Evolutionary conservation across 495 filamentous ascomycete species (phyloP).

Genomic region (Podospora bellae-mahoneyi): DNA sequence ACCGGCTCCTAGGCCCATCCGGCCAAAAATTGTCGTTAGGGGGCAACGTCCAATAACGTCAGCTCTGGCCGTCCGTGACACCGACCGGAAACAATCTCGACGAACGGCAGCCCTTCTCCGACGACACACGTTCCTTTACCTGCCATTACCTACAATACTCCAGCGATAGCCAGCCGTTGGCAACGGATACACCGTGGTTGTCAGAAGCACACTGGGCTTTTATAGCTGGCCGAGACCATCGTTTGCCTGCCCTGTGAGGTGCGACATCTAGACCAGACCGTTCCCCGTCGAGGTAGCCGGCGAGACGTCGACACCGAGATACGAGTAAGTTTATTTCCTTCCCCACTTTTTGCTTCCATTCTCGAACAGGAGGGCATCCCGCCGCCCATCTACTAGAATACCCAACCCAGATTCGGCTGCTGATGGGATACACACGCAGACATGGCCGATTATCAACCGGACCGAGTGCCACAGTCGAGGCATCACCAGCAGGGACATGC

Average conservation of each 20-base stretch:
- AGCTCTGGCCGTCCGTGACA: conserved; percentile 25
- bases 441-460: conserved; percentile 89
- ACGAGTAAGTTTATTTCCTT: conserved; percentile 29
- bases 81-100: conserved; percentile 19
- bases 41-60: conserved; percentile 29
- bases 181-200: background rate
- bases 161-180: background rate
- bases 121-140: background rate
- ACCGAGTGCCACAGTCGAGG: conserved; percentile 59
- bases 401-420: conserved; percentile 6
- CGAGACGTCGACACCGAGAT: conserved; percentile 21
- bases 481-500: conserved; percentile 59
- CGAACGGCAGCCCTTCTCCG: conserved; percentile 6
- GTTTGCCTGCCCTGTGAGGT: background rate
- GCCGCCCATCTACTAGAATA: conserved; percentile 4
- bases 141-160: conserved; percentile 1
- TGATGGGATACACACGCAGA: conserved; percentile 12
- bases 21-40: conserved; percentile 22
- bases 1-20: background rate
- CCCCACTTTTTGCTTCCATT: conserved; percentile 31
- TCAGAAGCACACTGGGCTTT: background rate
- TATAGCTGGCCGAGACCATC: background rate
- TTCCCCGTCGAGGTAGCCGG: conserved; percentile 16
- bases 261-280: conserved; percentile 1
- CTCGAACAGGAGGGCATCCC: conserved; percentile 15